Conservation (phyloP, 1,139 yeast species). For the Taphrina wiesneri region DNA sequence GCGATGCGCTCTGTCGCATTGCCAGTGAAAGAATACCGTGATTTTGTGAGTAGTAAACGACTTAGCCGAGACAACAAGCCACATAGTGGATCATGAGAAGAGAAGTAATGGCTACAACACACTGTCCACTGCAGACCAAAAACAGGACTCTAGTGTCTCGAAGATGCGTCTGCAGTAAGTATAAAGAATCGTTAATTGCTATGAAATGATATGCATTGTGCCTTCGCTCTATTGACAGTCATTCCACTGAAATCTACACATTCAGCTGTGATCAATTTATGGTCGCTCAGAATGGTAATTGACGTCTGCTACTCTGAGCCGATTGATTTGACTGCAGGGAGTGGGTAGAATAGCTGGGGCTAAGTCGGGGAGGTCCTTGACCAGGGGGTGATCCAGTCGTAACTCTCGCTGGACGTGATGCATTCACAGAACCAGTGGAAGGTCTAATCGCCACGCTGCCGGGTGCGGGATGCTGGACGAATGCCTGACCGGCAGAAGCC, state of each 20-base stretch:
- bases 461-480: background rate
- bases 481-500: conserved; percentile 1
- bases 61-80: background rate
- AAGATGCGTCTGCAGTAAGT: too few relatives aligned
- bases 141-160: too few relatives aligned
- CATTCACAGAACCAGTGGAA: background rate
- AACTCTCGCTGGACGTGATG: background rate
- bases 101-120: too few relatives aligned
- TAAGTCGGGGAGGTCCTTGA: background rate
- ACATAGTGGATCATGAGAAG: too few relatives aligned
- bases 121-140: too few relatives aligned
- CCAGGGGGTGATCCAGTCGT: background rate
- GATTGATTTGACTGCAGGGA: background rate
- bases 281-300: background rate
- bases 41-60: background rate
- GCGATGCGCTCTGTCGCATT: too few relatives aligned
- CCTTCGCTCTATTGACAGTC: background rate
- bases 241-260: background rate
- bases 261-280: background rate
- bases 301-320: background rate
- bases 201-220: background rate
- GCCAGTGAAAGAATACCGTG: background rate
- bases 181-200: background rate
- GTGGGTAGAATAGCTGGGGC: background rate
- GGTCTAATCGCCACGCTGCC: background rate